These are phyloP conservation scores for Chamaecrista fasciculata DNA, from an alignment of 306 rosid genomes.

Conservation along the genomic window DNA sequence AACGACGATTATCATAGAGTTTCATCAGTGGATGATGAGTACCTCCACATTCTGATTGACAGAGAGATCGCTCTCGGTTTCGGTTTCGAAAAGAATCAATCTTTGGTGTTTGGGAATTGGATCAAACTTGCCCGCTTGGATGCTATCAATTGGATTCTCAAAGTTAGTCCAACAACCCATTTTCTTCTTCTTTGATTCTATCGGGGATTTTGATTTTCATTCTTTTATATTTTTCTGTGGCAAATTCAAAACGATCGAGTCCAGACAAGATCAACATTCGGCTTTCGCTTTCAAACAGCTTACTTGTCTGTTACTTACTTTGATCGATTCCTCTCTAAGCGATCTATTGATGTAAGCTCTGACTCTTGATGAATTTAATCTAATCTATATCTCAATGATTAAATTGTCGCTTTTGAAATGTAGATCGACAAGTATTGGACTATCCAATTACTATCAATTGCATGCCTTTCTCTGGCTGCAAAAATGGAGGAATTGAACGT, in stretches of 20 bases:
- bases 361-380: neutral
- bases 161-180: conserved; percentile 32
- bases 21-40: conserved; percentile 41
- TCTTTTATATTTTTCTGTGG: neutral
- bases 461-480: conserved; percentile 55
- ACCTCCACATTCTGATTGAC: conserved; percentile 31
- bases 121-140: conserved; percentile 40
- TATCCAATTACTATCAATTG: conserved; percentile 45
- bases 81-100: conserved; percentile 29
- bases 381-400: neutral
- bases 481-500: conserved; percentile 50
- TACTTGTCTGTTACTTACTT: conserved; percentile 56
- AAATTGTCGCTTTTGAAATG: neutral
- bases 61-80: conserved; percentile 38
- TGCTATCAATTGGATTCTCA: conserved; percentile 57
- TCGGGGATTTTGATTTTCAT: neutral
- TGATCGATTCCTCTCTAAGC: conserved; percentile 46
- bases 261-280: conserved; percentile 44
- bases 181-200: neutral
- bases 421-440: conserved; percentile 46
- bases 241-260: neutral
- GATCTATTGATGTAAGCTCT: conserved; percentile 41
- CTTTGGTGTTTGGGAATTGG: conserved; percentile 32
- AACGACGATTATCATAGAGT: conserved; percentile 11
- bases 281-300: conserved; percentile 52